A percentile compares a stretch with the other conserved stretches of the same genome.
Evolutionary conservation across 163 green algal genomes (phyloP).

Genomic region (Trebouxiophyceae sp.): DNA sequence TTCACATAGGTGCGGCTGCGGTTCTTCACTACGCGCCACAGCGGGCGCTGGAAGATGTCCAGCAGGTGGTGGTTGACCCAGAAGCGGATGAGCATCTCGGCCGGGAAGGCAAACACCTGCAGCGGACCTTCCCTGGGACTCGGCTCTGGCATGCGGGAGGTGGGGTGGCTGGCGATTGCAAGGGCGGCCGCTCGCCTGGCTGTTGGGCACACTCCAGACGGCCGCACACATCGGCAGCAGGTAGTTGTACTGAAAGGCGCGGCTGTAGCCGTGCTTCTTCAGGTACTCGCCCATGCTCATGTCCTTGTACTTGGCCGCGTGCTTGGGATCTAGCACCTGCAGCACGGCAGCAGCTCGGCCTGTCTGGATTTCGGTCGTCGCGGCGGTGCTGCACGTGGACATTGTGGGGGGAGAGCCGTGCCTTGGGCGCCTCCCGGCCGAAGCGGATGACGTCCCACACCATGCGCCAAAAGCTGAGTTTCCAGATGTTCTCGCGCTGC

Average conservation of each 20-base stretch:
- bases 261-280: conserved; percentile 52
- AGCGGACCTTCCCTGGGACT: no score
- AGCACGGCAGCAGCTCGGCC: background rate
- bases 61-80: conserved; percentile 97
- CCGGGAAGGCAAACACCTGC: conserved; percentile 79
- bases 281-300: conserved; percentile 84
- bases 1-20: conserved; percentile 74
- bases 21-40: conserved; percentile 83
- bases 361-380: background rate
- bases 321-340: conserved; percentile 48
- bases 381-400: no score
- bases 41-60: conserved; percentile 73
- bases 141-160: no score
- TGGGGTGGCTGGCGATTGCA: no score
- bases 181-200: no score
- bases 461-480: conserved; percentile 78
- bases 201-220: conserved; percentile 87
- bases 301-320: conserved; percentile 32
- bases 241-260: conserved; percentile 78
- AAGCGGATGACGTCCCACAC: conserved; percentile 88
- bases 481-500: conserved; percentile 70
- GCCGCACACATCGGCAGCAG: conserved; percentile 94
- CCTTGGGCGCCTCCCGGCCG: conserved; percentile 64
- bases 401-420: no score
- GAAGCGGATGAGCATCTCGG: conserved; percentile 83